These are phyloP conservation scores for Boletus sp. DNA, from an alignment of 768 basidiomycete species.

Conservation along the genomic window DNA sequence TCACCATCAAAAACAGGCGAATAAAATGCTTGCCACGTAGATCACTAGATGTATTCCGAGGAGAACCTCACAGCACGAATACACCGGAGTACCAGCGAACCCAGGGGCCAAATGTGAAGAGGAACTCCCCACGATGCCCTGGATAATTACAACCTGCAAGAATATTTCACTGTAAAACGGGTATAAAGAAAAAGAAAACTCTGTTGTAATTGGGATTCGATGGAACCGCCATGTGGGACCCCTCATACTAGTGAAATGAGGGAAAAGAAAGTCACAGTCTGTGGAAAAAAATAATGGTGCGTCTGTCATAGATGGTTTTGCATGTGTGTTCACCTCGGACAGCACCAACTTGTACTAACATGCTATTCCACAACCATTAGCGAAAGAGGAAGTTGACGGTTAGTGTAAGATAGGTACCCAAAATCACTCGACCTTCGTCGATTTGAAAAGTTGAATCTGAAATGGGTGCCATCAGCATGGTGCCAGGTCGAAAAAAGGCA, in stretches of 20 bases:
- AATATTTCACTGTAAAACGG: neutral
- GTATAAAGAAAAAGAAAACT: neutral
- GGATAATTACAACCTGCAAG: neutral
- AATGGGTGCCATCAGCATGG: neutral
- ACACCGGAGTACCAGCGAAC: neutral
- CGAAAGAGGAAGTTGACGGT: neutral
- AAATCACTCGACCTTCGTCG: neutral
- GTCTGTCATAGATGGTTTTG: neutral
- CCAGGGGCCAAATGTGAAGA: neutral
- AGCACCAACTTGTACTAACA: too few species aligned
- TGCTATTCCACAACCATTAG: neutral
- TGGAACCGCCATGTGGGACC: neutral
- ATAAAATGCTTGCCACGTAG: neutral
- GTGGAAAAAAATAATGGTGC: neutral
- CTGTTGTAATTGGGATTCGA: neutral
- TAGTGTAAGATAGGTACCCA: neutral
- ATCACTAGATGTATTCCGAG: neutral
- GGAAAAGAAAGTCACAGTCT: neutral
- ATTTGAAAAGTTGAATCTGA: neutral
- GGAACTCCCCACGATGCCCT: too few species aligned
- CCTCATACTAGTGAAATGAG: neutral
- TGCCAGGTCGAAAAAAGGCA: neutral
- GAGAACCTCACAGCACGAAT: neutral
- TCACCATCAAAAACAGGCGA: neutral
- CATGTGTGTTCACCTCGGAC: neutral